Base-by-base conservation (phyloP, 2,329 filamentous ascomycete species). In the Epicoccum sorghinum region DNA sequence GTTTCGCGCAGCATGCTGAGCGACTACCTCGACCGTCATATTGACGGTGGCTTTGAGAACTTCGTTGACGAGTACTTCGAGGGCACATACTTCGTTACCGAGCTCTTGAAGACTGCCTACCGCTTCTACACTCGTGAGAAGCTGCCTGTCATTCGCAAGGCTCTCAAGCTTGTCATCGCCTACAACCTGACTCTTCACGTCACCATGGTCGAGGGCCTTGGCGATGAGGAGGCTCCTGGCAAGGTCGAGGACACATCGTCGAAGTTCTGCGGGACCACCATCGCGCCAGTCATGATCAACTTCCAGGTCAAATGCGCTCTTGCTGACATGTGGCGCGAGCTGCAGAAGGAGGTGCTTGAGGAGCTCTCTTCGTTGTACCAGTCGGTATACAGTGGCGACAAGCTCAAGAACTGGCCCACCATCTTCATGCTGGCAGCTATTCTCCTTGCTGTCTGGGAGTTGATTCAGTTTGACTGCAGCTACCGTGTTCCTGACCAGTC, bases 381-480 rank as follows among this genome's bases (percentile, higher is more conserved):
- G n/a, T 96, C 92, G 61, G 93, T 98, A 39, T 98, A 98, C 83
- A 96, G 90, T 67, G 93, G 93, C 55, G 93, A 97, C 76, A 93
- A 96, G 77, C 86, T 97, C 66, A 97, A 96, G 86, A 96, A 97
- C 80, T 98, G 93, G 93, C 93, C 93, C 2, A 97, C 93, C 43
- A 98, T 98, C 74, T 98, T 97, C 83, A 96, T 98, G 85, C 83
- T 97, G 51, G 93, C 93, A 8, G 93, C 91, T 4, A 95, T 98
- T 60, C 85, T 98, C 30, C 83, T 98, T 42, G 91, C 91, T 9
- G 91, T 98, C 18, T 98, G 93, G 93, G 93, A 98, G 76, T 89
- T 96, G 83, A 97, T 98, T 87, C 93, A 98, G 76, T 98, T 97
- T 71, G 93, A 98, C 79, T 96, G 90, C 82, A 91, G 96, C 79